A percentile compares a stretch with the other conserved stretches of the same genome.
phyloP scores from a whole-genome alignment of 1,139 yeast genomes.

The Yamadazyma membranifaciens region DNA sequence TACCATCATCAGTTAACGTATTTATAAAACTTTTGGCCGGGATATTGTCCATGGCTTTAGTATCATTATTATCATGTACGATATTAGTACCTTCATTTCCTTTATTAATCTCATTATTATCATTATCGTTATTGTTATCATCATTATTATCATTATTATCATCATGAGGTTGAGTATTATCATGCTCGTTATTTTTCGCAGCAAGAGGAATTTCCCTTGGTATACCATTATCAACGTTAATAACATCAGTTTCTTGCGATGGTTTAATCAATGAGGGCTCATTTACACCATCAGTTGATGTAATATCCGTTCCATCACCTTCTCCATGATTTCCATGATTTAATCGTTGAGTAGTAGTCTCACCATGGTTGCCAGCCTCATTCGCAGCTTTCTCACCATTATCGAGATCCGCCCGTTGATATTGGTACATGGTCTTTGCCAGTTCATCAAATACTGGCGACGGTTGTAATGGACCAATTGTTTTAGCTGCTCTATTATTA shows the following conservation, averaged over 20 bases:
- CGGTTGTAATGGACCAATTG: constrained; percentile 3
- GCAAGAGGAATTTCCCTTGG: no score
- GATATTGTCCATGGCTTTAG: neutral
- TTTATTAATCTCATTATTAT: neutral
- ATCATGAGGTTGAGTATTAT: neutral
- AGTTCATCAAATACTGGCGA: constrained; percentile 1
- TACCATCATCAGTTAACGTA: constrained; percentile 12
- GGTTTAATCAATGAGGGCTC: no score
- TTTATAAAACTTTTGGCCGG: constrained; percentile 9
- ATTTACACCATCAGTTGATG: no score
- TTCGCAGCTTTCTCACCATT: constrained; percentile 3
- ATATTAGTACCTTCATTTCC: neutral
- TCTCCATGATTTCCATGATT: neutral
- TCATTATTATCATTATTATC: neutral
- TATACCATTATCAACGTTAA: no score
- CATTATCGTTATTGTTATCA: neutral
- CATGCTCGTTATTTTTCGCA: neutral
- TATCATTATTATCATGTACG: neutral
- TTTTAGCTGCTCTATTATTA: neutral
- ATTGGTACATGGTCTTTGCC: neutral
- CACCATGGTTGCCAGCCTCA: neutral
- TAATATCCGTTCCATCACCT: no score
- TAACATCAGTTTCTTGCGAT: no score
- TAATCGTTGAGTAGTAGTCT: neutral
- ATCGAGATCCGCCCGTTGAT: neutral